Evolutionary conservation across 148 eudicot species (phyloP).

Genomic region (Pharnaceum exiguum): DNA sequence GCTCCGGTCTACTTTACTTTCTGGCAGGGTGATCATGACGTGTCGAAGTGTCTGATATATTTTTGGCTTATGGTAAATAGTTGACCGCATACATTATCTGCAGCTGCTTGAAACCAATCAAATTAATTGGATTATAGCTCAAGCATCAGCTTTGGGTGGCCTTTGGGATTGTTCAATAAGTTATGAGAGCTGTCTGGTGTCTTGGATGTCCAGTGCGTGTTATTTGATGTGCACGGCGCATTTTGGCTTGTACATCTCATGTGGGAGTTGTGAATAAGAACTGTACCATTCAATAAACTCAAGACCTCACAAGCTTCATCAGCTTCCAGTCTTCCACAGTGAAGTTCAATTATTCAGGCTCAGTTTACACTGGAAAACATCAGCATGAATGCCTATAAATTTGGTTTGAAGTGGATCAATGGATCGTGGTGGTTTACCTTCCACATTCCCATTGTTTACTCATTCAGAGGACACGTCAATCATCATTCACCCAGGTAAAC

Average conservation of each 20-base stretch:
- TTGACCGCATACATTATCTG: neutral
- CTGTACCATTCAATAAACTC: no score
- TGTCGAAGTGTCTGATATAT: neutral
- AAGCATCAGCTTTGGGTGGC: slow-evolving; percentile 10
- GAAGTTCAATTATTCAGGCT: neutral
- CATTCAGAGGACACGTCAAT: slow-evolving; percentile 8
- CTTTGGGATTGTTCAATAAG: slow-evolving; percentile 1
- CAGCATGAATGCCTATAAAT: slow-evolving; percentile 5
- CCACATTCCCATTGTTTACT: slow-evolving; percentile 12
- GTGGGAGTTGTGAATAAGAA: neutral
- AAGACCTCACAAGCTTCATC: neutral
- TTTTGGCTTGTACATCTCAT: slow-evolving; percentile 13
- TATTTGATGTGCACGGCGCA: slow-evolving; percentile 3
- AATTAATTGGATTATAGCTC: neutral
- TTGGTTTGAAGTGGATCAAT: slow-evolving; percentile 9
- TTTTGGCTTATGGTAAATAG: slow-evolving; percentile 1
- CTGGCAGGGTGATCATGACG: neutral
- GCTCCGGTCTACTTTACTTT: slow-evolving; percentile 4
- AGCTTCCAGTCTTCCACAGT: neutral
- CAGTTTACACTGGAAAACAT: neutral
- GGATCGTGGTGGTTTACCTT: neutral
- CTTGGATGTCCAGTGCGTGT: neutral
- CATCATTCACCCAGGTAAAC: slow-evolving; percentile 16
- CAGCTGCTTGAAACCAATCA: neutral
- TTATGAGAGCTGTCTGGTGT: neutral